Percentiles rank a stretch among this genome's conserved stretches.
Conservation (phyloP, 2,329 filamentous ascomycete genomes). For the Alternaria sp. region DNA sequence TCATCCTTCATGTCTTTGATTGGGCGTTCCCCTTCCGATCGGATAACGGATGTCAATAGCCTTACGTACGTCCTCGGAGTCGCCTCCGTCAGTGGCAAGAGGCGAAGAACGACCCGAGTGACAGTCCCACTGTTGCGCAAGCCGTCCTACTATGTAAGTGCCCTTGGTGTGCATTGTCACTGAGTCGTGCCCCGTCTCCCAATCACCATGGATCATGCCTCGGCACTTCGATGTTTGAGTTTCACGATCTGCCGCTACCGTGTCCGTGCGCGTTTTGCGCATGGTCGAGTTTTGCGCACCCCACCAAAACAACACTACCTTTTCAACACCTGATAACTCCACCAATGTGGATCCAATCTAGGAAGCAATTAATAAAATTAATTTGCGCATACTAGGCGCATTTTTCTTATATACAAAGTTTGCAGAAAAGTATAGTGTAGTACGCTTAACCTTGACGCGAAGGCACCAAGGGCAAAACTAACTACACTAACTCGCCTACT, state of each 20-base stretch:
- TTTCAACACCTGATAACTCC: too few species aligned
- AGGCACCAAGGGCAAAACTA: too few species aligned
- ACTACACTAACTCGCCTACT: too few species aligned
- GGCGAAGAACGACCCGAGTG: slow-evolving; percentile 5
- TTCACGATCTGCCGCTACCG: slow-evolving; percentile 21
- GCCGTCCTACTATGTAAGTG: slow-evolving; percentile 1
- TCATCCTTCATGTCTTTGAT: background rate
- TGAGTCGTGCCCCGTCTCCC: slow-evolving; percentile 4
- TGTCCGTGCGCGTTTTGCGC: too few species aligned
- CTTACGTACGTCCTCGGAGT: slow-evolving; percentile 2
- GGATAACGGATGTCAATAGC: slow-evolving; percentile 1
- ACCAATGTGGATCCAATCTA: too few species aligned
- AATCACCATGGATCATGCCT: slow-evolving; percentile 10
- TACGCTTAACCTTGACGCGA: too few species aligned
- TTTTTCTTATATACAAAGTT: too few species aligned
- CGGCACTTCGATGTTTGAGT: slow-evolving; percentile 15
- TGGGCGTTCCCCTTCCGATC: slow-evolving; percentile 7
- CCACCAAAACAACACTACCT: too few species aligned
- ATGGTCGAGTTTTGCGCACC: too few species aligned
- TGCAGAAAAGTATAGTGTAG: too few species aligned
- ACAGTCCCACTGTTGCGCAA: slow-evolving; percentile 4
- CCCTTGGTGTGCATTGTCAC: slow-evolving; percentile 1
- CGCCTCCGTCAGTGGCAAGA: background rate
- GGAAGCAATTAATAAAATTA: too few species aligned
- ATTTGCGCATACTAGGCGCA: too few species aligned